Evolutionary conservation across 2,329 filamentous ascomycete genomes (phyloP).

Genomic region (Bipolaris zeicola): DNA sequence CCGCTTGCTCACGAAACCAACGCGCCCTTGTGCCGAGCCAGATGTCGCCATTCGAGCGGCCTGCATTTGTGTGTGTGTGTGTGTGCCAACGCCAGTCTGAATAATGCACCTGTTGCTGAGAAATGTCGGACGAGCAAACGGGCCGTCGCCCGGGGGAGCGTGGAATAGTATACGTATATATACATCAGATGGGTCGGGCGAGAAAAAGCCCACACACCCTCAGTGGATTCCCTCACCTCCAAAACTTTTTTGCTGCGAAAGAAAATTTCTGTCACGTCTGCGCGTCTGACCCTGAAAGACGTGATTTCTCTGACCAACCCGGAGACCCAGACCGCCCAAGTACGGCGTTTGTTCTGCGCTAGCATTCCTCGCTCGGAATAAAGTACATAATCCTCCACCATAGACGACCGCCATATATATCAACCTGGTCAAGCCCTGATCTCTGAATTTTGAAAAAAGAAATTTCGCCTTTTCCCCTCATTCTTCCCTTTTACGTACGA

Average conservation of each 20-base stretch:
- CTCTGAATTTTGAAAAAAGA: neutral
- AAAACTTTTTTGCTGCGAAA: neutral
- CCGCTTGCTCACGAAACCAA: constrained; percentile 35
- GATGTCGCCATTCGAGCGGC: constrained; percentile 7
- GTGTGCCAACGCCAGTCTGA: constrained; percentile 15
- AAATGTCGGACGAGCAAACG: constrained; percentile 18
- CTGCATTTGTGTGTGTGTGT: neutral
- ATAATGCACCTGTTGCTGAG: constrained; percentile 31
- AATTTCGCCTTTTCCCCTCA: neutral
- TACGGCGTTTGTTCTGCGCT: constrained; percentile 5
- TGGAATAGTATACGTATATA: neutral
- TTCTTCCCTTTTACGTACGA: neutral
- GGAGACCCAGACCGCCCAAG: neutral
- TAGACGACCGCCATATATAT: neutral
- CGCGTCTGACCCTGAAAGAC: neutral
- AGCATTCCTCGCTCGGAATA: constrained; percentile 19
- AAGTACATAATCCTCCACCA: constrained; percentile 1
- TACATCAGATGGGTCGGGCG: constrained; percentile 1
- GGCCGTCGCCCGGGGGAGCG: constrained; percentile 1
- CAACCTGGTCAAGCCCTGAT: neutral
- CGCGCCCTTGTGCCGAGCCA: constrained; percentile 23
- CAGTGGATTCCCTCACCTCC: neutral
- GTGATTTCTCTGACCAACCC: neutral
- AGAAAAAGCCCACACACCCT: neutral
- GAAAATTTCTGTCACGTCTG: neutral